These are phyloP conservation scores for Rhizopogon salebrosus DNA, from an alignment of 768 basidiomycete genomes.

Conservation along the genomic window DNA sequence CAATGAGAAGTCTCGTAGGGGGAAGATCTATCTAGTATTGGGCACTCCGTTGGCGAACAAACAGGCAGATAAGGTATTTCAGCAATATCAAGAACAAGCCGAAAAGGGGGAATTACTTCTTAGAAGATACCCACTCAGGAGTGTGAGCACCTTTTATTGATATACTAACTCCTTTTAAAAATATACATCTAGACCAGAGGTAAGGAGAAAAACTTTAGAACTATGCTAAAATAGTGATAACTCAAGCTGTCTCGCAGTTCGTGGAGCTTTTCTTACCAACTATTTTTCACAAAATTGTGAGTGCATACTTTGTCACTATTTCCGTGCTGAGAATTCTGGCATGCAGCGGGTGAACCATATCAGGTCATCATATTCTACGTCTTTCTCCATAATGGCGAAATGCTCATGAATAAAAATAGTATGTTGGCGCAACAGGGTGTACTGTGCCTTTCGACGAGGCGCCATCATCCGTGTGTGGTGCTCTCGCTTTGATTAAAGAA, in stretches of 20 bases:
- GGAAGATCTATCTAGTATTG: slow-evolving; percentile 55
- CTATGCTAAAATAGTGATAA: not conserved
- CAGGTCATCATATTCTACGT: slow-evolving; percentile 36
- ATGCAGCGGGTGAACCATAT: slow-evolving; percentile 73
- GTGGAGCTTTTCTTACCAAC: slow-evolving; percentile 66
- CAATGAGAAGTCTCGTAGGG: slow-evolving; percentile 29
- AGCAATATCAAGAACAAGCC: slow-evolving; percentile 64
- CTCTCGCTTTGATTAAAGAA: slow-evolving; percentile 52
- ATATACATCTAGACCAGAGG: slow-evolving; percentile 58
- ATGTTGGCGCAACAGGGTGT: slow-evolving; percentile 71
- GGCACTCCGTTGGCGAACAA: slow-evolving; percentile 32
- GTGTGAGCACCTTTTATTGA: slow-evolving; percentile 36
- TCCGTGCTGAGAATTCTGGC: not conserved
- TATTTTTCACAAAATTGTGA: slow-evolving; percentile 85
- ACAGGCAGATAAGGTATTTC: slow-evolving; percentile 53
- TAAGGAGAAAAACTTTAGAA: slow-evolving; percentile 19
- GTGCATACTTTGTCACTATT: slow-evolving; percentile 16
- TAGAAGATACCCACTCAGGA: slow-evolving; percentile 66
- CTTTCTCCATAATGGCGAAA: slow-evolving; percentile 6
- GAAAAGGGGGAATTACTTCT: slow-evolving; percentile 50
- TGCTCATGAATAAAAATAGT: slow-evolving; percentile 35
- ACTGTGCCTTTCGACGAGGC: slow-evolving; percentile 62
- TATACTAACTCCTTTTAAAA: slow-evolving; percentile 6
- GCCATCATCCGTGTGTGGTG: slow-evolving; percentile 52
- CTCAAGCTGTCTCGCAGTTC: slow-evolving; percentile 36